These are phyloP conservation scores for Mortierella sp. DNA, from an alignment of 371 early-diverging fungal genomes.

Conservation along the genomic window DNA sequence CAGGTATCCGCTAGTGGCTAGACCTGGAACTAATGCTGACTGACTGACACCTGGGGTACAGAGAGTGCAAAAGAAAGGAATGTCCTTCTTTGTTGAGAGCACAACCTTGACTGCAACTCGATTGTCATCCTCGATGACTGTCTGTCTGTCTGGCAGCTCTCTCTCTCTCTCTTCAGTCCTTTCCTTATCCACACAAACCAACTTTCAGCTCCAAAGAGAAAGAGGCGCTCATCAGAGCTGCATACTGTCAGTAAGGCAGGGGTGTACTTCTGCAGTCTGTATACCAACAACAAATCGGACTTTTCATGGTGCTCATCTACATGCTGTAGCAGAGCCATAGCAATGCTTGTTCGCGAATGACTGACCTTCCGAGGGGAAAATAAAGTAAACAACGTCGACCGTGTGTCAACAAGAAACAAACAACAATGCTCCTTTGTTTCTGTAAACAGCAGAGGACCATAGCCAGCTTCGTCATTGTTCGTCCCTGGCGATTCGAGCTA, in stretches of 20 bases:
- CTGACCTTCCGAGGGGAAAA: background rate
- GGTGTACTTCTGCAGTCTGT: too few species aligned
- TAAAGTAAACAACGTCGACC: background rate
- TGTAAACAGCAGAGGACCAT: background rate
- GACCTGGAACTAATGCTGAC: background rate
- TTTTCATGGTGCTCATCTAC: too few species aligned
- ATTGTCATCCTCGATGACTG: background rate
- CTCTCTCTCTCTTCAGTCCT: background rate
- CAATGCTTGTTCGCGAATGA: background rate
- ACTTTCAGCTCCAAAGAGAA: too few species aligned
- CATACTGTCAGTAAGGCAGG: background rate
- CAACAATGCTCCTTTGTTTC: background rate
- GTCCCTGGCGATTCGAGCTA: too few species aligned
- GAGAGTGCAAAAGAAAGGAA: conserved; percentile 9
- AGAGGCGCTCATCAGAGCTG: background rate
- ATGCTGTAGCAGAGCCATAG: background rate
- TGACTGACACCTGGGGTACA: background rate
- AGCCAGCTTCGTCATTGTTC: too few species aligned
- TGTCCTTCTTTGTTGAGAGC: background rate
- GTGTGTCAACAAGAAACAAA: background rate
- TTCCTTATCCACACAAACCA: background rate
- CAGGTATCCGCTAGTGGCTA: too few species aligned
- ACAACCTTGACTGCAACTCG: background rate
- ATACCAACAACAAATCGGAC: background rate
- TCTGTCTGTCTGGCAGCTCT: background rate